Conservation (phyloP, 2,329 filamentous ascomycete genomes). For the Aspergillus sojae region DNA sequence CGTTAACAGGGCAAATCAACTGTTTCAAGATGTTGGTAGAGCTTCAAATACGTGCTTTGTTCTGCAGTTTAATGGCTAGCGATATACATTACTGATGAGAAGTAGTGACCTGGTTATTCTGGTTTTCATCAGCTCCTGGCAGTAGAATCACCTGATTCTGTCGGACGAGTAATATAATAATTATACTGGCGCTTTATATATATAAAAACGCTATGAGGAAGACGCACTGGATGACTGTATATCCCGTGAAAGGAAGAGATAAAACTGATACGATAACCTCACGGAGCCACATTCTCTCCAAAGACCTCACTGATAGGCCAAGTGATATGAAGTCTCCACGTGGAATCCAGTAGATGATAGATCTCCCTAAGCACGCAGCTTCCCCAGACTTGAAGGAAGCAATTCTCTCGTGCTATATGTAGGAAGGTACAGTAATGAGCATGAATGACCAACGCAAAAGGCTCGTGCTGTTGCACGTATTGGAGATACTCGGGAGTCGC, state of each 20-base stretch:
- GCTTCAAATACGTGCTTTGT: too few relatives aligned
- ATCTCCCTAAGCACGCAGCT: conserved; percentile 13
- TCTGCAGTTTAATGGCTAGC: too few relatives aligned
- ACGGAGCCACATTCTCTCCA: not conserved
- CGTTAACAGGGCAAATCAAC: too few relatives aligned
- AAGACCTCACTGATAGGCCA: not conserved
- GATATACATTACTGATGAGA: conserved; percentile 8
- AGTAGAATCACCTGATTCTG: not conserved
- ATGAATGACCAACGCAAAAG: conserved; percentile 24
- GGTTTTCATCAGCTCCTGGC: not conserved
- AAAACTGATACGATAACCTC: too few relatives aligned
- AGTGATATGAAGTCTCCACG: not conserved
- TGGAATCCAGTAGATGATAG: not conserved
- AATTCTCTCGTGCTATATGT: conserved; percentile 23
- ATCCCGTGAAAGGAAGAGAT: not conserved
- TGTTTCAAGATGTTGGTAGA: too few relatives aligned
- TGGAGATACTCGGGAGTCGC: conserved; percentile 17
- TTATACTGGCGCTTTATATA: not conserved
- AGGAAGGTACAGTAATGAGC: conserved; percentile 29
- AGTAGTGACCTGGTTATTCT: not conserved
- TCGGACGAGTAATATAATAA: not conserved
- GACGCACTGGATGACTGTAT: not conserved
- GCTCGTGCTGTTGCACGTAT: conserved; percentile 14
- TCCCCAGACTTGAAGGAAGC: conserved; percentile 25
- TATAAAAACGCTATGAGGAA: not conserved